Percentiles rank a stretch among this genome's conserved stretches.
Conservation (phyloP, 495 filamentous ascomycete species). For the Haplographium delicatum region DNA sequence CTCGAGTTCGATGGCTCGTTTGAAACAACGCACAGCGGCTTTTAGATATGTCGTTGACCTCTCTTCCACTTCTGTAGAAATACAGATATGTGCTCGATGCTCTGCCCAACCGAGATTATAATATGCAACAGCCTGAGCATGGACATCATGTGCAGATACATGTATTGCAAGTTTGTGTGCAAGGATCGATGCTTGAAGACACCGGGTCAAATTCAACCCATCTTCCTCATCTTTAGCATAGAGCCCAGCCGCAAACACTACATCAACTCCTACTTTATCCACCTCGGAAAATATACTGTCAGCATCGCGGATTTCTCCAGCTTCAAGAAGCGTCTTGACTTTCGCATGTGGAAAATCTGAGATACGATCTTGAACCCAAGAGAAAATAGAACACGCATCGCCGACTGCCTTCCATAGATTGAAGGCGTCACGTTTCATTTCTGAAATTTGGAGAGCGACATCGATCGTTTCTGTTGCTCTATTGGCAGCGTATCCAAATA, state of each 20-base stretch:
- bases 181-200: slow-evolving; percentile 65
- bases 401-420: slow-evolving; percentile 92
- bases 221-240: slow-evolving; percentile 39
- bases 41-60: slow-evolving; percentile 62
- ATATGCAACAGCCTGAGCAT: slow-evolving; percentile 93
- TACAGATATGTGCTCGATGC: slow-evolving; percentile 66
- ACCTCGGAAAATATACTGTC: slow-evolving; percentile 63
- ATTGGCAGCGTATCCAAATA: slow-evolving; percentile 73
- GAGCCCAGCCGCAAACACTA: slow-evolving; percentile 37
- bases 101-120: slow-evolving; percentile 97
- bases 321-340: slow-evolving; percentile 50
- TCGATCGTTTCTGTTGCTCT: slow-evolving; percentile 56
- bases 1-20: slow-evolving; percentile 91
- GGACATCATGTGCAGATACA: slow-evolving; percentile 63
- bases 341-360: slow-evolving; percentile 50
- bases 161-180: slow-evolving; percentile 83
- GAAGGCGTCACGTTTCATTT: slow-evolving; percentile 61
- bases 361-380: slow-evolving; percentile 62
- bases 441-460: slow-evolving; percentile 45
- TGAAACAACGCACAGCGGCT: slow-evolving; percentile 87
- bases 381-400: slow-evolving; percentile 83
- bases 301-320: slow-evolving; percentile 42
- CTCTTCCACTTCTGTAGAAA: slow-evolving; percentile 42
- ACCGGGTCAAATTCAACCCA: slow-evolving; percentile 41
- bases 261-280: slow-evolving; percentile 58